Conservation (phyloP, 176 grass and related monocot species). For the Puya raimondii region DNA sequence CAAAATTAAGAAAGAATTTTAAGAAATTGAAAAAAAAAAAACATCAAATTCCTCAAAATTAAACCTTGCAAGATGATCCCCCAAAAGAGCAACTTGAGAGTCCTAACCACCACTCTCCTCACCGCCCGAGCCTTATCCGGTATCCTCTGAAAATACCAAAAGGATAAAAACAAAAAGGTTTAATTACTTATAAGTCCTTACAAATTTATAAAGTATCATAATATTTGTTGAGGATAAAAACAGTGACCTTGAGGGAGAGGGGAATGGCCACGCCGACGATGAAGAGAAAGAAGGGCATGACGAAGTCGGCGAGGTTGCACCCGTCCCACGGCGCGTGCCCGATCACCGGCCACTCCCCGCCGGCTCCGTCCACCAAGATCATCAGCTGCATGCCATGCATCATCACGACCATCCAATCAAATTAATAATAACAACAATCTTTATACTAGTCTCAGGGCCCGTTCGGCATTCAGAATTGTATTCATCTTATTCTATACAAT, state of each 20-base stretch:
- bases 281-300: constrained; percentile 97
- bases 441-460: background rate
- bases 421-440: background rate
- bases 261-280: constrained; percentile 94
- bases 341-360: constrained; percentile 82
- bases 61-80: constrained; percentile 86
- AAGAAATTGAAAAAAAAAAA: background rate
- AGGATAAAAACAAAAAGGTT: background rate
- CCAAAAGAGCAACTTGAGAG: constrained; percentile 82
- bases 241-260: constrained; percentile 77
- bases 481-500: background rate
- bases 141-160: constrained; percentile 49
- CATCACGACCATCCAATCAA: background rate
- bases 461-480: no score
- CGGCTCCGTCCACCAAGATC: constrained; percentile 88
- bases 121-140: constrained; percentile 43
- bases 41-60: background rate
- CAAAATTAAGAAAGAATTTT: background rate
- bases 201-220: no score
- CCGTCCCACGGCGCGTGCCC: constrained; percentile 82
- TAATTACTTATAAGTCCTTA: background rate
- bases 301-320: constrained; percentile 94
- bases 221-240: background rate
- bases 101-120: constrained; percentile 54
- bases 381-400: constrained; percentile 47